Base-by-base conservation (phyloP, 192 early-diverging fungal species). In the Coemansia sp. region DNA sequence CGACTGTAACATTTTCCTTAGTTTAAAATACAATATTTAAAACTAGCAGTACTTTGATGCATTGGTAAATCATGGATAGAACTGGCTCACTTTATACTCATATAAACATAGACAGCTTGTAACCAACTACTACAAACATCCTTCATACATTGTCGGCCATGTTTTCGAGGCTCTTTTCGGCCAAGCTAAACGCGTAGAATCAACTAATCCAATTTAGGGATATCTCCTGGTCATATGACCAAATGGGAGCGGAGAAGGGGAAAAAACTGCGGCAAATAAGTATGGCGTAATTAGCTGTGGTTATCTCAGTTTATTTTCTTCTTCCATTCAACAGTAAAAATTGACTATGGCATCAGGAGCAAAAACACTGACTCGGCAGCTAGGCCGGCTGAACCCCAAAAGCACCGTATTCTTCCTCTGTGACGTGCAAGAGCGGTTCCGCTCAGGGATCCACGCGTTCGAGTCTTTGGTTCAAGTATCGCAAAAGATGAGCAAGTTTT, bases 391-490 rank as follows among this genome's bases (percentile, higher is more conserved):
- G 23, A 57, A 74, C 45, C 71, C 72, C 44, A 59, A 70, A 45
- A 68, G 80, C 20, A 92, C 91, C 1, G 91, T 89, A 21, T 90
- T 98, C 61, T 88, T 98, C 57, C 68, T 96, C 16, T 98, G 96
- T 71, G 94, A 98, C 64, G 82, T 98, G 47, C 96, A 98, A 77
- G 89, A 92, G 44, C 76, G 79, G 52, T 91, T 90, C 68, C 81
- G 84, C 33, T 50, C 78, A 2, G 79, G 82, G 41, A 96, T 97
- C 66, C 87, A 88, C 78, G 84, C 89, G 30, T 95, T 90, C 60
- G 82, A 83, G 11, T 84, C 85, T 15, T 71, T 98, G 30, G 84
- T 95, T 31, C 82, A 83, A 31, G 92, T 89, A 12, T 87, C 94
- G 3, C 61, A 82, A 30, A 98, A 98, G 71, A 91, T 97, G 92